These are phyloP conservation scores for Oryza brachyantha DNA, from an alignment of 176 grass and related monocot species.

Conservation along the genomic window DNA sequence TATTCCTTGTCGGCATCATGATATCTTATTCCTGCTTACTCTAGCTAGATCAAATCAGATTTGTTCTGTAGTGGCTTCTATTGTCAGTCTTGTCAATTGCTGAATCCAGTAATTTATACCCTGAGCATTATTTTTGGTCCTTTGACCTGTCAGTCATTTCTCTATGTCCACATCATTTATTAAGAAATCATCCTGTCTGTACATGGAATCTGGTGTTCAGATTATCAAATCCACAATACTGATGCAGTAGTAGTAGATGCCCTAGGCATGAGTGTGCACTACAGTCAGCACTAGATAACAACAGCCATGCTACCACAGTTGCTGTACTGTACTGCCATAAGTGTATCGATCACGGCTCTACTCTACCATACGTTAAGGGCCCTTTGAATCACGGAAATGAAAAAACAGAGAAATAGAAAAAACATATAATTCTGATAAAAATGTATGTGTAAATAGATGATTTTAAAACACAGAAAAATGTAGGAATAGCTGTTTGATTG, in stretches of 20 bases:
- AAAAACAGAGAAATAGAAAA: too few species aligned
- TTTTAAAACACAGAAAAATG: too few species aligned
- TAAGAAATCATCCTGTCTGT: slow-evolving; percentile 37
- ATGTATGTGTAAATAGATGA: too few species aligned
- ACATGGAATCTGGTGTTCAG: slow-evolving; percentile 37
- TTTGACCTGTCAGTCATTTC: slow-evolving; percentile 38
- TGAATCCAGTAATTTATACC: slow-evolving; percentile 32
- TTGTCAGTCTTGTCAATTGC: slow-evolving; percentile 38
- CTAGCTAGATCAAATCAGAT: slow-evolving; percentile 48
- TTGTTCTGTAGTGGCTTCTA: slow-evolving; percentile 49
- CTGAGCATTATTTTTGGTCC: slow-evolving; percentile 1
- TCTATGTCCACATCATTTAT: slow-evolving; percentile 37
- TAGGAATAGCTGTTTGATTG: too few species aligned
- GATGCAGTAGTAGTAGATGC: slow-evolving; percentile 31
- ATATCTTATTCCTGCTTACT: slow-evolving; percentile 38
- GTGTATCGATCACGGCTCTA: not conserved
- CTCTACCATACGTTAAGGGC: too few species aligned
- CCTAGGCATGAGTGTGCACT: slow-evolving; percentile 34
- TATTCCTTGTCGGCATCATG: slow-evolving; percentile 40
- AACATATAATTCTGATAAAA: too few species aligned
- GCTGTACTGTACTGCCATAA: not conserved
- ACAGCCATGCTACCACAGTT: not conserved
- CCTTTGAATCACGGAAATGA: too few species aligned
- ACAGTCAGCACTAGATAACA: slow-evolving; percentile 24
- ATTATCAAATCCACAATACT: slow-evolving; percentile 32